Evolutionary conservation across 306 rosid species (phyloP).

Genomic region (Vigna trinervia): DNA sequence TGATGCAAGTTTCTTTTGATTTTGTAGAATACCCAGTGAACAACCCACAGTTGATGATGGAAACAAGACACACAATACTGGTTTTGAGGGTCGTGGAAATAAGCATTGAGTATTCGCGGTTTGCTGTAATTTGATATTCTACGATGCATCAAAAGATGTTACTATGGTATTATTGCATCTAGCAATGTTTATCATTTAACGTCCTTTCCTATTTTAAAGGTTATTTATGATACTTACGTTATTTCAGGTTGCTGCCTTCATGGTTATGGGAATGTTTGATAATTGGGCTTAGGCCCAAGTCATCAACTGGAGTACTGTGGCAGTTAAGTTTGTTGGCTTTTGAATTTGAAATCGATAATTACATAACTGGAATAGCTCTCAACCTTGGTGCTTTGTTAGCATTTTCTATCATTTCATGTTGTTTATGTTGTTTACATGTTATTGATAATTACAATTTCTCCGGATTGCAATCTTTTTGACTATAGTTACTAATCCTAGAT

Average conservation of each 20-base stretch:
- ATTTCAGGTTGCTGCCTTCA: slow-evolving; percentile 89
- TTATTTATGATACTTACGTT: slow-evolving; percentile 65
- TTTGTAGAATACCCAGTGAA: slow-evolving; percentile 63
- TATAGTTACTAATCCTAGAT: neutral
- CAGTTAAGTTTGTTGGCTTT: slow-evolving; percentile 97
- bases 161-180: slow-evolving; percentile 61
- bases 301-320: slow-evolving; percentile 72
- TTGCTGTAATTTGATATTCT: slow-evolving; percentile 52
- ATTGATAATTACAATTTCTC: slow-evolving; percentile 45
- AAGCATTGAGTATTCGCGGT: slow-evolving; percentile 56
- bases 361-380: slow-evolving; percentile 55
- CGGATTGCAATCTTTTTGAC: slow-evolving; percentile 47
- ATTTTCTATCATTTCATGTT: slow-evolving; percentile 51
- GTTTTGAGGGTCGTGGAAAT: slow-evolving; percentile 68
- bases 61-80: slow-evolving; percentile 56
- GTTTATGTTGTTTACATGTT: slow-evolving; percentile 52
- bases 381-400: slow-evolving; percentile 48
- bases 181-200: slow-evolving; percentile 56
- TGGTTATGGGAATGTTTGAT: slow-evolving; percentile 70
- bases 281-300: slow-evolving; percentile 9
- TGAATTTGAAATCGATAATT: slow-evolving; percentile 60
- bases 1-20: slow-evolving; percentile 16
- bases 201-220: slow-evolving; percentile 44
- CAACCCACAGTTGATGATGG: slow-evolving; percentile 71
- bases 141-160: slow-evolving; percentile 50